phyloP scores from a whole-genome alignment of 2,329 filamentous ascomycete species.

The Nemania diffusa region DNA sequence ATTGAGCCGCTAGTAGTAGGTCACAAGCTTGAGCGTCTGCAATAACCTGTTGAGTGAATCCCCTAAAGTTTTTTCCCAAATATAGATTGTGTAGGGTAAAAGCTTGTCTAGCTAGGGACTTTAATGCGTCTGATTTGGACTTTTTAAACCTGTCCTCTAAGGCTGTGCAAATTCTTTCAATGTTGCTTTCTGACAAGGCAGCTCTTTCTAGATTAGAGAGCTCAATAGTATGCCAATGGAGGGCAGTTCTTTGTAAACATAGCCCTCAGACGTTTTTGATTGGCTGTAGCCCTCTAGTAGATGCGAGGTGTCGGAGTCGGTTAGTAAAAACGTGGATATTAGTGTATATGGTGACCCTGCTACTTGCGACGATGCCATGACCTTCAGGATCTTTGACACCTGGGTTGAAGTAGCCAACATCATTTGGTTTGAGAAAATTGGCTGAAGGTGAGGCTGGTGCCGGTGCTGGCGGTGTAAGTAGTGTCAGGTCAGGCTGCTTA shows the following conservation, averaged over 20 bases:
- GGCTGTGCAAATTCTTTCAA: not conserved
- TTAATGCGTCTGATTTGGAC: not conserved
- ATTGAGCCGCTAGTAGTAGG: not conserved
- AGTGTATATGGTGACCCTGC: not conserved
- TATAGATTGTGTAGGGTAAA: not conserved
- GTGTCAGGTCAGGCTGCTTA: no score
- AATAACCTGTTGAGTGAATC: not conserved
- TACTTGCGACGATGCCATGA: not conserved
- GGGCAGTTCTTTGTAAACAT: not conserved
- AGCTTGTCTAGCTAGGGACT: not conserved
- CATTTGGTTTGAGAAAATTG: not conserved
- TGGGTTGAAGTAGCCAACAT: constrained; percentile 8
- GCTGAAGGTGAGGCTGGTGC: not conserved
- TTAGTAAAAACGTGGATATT: constrained; percentile 4
- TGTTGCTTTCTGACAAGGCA: not conserved
- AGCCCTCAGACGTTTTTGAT: not conserved
- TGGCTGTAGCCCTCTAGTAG: not conserved
- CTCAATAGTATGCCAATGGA: not conserved
- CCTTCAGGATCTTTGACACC: not conserved
- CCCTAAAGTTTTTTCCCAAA: not conserved
- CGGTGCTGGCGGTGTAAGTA: no score
- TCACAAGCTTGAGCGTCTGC: not conserved
- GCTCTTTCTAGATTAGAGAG: not conserved
- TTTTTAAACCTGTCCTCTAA: not conserved
- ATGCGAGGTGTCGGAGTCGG: not conserved